Evolutionary conservation across 176 grass and related monocot species (phyloP).

Genomic region (Phragmites australis): DNA sequence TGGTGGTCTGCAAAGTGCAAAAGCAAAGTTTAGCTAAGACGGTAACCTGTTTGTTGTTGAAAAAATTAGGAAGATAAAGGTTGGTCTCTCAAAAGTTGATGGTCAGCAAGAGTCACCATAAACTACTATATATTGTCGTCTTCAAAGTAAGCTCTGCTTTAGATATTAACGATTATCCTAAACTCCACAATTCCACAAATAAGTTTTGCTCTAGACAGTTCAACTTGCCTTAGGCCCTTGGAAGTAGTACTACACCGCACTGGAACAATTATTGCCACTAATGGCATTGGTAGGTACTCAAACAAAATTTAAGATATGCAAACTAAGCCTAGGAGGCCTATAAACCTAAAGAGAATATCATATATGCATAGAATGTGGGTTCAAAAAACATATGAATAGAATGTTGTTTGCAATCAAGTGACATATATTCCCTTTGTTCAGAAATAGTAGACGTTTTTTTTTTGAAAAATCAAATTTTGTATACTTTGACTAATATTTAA

Average conservation of each 20-base stretch:
- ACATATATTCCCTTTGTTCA: too few species aligned
- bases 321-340: constrained; percentile 22
- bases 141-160: constrained; percentile 28
- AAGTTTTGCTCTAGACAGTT: constrained; percentile 43
- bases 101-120: constrained; percentile 29
- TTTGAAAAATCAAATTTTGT: too few species aligned
- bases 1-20: constrained; percentile 17
- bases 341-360: neutral
- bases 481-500: too few species aligned
- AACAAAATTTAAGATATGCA: constrained; percentile 18
- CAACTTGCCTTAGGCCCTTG: constrained; percentile 20
- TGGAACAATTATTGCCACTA: constrained; percentile 42
- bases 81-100: constrained; percentile 35
- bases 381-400: neutral
- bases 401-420: neutral
- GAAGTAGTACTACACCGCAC: neutral
- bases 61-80: neutral
- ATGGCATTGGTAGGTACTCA: constrained; percentile 51
- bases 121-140: constrained; percentile 32
- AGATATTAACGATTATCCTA: constrained; percentile 12
- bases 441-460: too few species aligned
- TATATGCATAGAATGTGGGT: constrained; percentile 11
- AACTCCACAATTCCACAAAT: neutral
- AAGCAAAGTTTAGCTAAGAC: constrained; percentile 40
- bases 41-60: constrained; percentile 31